Percentiles rank a stretch among this genome's conserved stretches.
Evolutionary conservation across 2,329 filamentous ascomycete species (phyloP).

Genomic region (Nemania sp.): DNA sequence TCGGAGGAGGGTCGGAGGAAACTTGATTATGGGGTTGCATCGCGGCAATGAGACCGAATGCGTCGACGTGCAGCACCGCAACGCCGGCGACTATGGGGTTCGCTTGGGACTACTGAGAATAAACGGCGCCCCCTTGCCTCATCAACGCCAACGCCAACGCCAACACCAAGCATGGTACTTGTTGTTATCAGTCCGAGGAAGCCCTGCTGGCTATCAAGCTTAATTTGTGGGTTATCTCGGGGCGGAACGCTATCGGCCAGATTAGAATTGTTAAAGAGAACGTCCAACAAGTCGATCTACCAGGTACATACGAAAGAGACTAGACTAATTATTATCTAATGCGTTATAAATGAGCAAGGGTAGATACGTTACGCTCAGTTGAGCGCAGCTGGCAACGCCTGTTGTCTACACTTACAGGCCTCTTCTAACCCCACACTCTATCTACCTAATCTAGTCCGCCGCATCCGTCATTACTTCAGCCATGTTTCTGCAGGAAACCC

Average conservation of each 20-base stretch:
- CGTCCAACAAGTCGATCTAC: no score
- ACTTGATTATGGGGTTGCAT: constrained; percentile 36
- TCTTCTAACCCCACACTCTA: no score
- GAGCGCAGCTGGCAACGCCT: not conserved
- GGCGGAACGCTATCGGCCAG: constrained; percentile 2
- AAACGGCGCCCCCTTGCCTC: not conserved
- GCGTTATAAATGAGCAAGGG: constrained; percentile 13
- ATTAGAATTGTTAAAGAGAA: not conserved
- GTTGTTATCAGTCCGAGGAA: not conserved
- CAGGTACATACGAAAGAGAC: no score
- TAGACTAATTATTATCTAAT: constrained; percentile 1
- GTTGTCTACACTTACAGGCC: no score
- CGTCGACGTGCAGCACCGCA: constrained; percentile 23
- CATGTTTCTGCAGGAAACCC: no score
- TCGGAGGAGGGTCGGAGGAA: constrained; percentile 16
- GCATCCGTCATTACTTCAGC: no score
- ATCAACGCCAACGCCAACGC: not conserved
- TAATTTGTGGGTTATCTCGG: constrained; percentile 4
- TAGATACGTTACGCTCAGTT: not conserved
- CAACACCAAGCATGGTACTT: constrained; percentile 1
- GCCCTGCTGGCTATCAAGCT: not conserved
- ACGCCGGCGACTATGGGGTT: constrained; percentile 3
- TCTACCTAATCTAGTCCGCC: no score
- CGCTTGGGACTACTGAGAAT: constrained; percentile 6
- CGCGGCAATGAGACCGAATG: constrained; percentile 18